Evolutionary conservation across 345 rosid species (phyloP).

Genomic region (Arabis alpina): DNA sequence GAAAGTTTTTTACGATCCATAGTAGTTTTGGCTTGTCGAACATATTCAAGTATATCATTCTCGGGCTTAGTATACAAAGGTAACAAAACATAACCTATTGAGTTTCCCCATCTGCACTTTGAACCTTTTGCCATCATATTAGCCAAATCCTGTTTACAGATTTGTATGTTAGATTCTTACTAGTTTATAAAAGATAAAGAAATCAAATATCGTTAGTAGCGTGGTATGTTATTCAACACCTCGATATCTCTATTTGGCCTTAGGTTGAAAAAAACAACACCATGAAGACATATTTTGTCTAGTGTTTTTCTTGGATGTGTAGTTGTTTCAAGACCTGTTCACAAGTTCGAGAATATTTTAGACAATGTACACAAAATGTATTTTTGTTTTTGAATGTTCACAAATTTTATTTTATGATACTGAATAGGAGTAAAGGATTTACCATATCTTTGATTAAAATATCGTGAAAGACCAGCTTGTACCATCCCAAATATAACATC

Average conservation of each 20-base stretch:
- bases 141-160: constrained; percentile 42
- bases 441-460: constrained; percentile 56
- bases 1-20: constrained; percentile 15
- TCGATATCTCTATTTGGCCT: constrained; percentile 46
- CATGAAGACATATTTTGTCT: constrained; percentile 41
- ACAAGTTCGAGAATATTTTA: neutral
- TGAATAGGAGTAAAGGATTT: constrained; percentile 4
- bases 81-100: constrained; percentile 51
- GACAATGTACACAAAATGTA: too few species aligned
- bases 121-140: constrained; percentile 53
- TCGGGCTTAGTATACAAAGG: constrained; percentile 47
- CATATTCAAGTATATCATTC: constrained; percentile 49
- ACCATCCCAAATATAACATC: constrained; percentile 66
- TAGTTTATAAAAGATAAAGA: neutral
- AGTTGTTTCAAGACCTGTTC: constrained; percentile 28
- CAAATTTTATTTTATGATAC: neutral
- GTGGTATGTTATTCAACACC: constrained; percentile 49
- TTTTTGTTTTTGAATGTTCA: too few species aligned
- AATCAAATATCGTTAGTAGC: constrained; percentile 30
- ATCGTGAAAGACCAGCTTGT: constrained; percentile 66
- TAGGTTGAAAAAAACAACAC: constrained; percentile 37
- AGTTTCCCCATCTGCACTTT: constrained; percentile 55
- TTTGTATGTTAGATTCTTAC: neutral
- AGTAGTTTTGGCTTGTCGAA: constrained; percentile 48
- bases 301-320: constrained; percentile 21